Percentiles rank a stretch among this genome's conserved stretches.
phyloP scores from a whole-genome alignment of 1,284 basidiomycete species.

The Ceratobasidium sp. region DNA sequence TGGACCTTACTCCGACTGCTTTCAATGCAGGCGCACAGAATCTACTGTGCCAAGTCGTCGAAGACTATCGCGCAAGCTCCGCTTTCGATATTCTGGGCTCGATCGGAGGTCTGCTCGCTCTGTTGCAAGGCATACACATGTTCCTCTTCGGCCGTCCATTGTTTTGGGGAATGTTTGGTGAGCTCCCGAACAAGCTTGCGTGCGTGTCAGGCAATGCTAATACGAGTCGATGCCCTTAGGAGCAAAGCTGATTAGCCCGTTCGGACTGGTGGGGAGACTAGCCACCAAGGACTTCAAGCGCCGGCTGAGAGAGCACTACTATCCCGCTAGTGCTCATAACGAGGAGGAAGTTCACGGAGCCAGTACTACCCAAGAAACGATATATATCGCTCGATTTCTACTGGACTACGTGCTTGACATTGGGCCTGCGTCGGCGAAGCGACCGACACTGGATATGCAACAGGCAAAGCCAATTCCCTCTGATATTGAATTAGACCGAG shows the following conservation, averaged over 20 bases:
- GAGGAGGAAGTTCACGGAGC: no score
- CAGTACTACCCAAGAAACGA: no score
- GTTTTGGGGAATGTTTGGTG: conserved; percentile 31
- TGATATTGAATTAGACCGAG: not conserved
- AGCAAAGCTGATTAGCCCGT: conserved; percentile 7
- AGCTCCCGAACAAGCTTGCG: not conserved
- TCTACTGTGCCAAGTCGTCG: not conserved
- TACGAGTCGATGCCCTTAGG: not conserved
- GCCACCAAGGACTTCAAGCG: not conserved
- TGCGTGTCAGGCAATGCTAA: not conserved
- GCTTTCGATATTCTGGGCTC: conserved; percentile 9
- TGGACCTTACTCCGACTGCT: not conserved
- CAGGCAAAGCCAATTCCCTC: no score
- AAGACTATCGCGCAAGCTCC: conserved; percentile 1
- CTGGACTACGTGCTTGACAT: conserved; percentile 1
- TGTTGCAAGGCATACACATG: conserved; percentile 21
- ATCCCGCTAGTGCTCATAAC: not conserved
- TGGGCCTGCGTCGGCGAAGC: no score
- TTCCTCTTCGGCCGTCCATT: conserved; percentile 15
- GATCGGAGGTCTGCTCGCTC: conserved; percentile 25
- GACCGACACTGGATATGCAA: no score
- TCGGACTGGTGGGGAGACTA: not conserved
- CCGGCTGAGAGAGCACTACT: not conserved
- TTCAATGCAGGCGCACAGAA: no score
- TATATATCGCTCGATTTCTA: not conserved